Conservation (phyloP, 2,329 filamentous ascomycete genomes). For the Tolypocladium amazonense region DNA sequence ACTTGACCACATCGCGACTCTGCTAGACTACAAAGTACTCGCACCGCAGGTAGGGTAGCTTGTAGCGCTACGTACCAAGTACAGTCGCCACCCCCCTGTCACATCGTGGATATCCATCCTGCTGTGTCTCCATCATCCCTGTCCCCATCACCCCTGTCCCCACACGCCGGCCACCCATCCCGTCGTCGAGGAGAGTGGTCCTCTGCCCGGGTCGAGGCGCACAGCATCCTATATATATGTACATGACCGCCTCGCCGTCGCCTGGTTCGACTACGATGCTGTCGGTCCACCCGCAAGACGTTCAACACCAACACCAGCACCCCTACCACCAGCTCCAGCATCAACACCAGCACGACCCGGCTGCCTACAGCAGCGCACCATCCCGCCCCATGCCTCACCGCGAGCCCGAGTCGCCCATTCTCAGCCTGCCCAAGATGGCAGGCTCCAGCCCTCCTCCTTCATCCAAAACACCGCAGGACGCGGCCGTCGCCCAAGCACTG, state of each 20-base stretch:
- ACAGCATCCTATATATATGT: constrained; percentile 7
- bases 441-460: neutral
- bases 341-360: neutral
- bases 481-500: constrained; percentile 54
- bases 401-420: constrained; percentile 7
- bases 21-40: neutral
- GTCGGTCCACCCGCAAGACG: constrained; percentile 9
- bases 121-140: neutral
- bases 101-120: neutral
- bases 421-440: constrained; percentile 3
- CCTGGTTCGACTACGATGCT: constrained; percentile 7
- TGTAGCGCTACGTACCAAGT: neutral
- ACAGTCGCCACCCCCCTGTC: neutral
- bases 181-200: neutral
- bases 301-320: constrained; percentile 2
- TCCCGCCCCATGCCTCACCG: constrained; percentile 10
- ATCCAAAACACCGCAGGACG: constrained; percentile 15
- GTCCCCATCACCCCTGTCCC: neutral
- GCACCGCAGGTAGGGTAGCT: neutral
- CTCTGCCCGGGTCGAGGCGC: neutral
- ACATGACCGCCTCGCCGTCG: constrained; percentile 7
- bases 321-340: neutral
- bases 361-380: neutral
- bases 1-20: neutral
- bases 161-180: neutral